Evolutionary conservation across 176 grass and related monocot genomes (phyloP).

Genomic region (Oryza nivara): DNA sequence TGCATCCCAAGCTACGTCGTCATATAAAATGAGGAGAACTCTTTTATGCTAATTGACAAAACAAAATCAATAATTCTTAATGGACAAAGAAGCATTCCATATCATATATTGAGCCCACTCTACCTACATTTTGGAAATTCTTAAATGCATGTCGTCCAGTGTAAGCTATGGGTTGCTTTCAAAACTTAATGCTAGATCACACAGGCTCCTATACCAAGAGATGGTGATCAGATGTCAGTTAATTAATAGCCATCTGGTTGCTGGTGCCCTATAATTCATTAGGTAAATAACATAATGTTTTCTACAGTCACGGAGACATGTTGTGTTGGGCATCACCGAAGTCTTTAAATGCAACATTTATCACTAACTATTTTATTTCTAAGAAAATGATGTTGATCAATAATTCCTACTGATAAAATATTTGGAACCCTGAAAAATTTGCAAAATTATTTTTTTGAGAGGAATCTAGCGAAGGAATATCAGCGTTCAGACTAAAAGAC

Average conservation of each 20-base stretch:
- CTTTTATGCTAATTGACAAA: not conserved
- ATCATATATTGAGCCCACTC: slow-evolving; percentile 15
- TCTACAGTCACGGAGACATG: not conserved
- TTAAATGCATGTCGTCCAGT: slow-evolving; percentile 22
- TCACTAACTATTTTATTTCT: not conserved
- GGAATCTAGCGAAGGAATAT: no score
- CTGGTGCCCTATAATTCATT: not conserved
- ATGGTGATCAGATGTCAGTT: not conserved
- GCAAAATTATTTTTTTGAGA: no score
- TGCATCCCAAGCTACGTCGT: not conserved
- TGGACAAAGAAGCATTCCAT: slow-evolving; percentile 7
- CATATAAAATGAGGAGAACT: not conserved
- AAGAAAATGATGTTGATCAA: no score
- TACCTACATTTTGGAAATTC: not conserved
- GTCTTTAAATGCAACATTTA: no score
- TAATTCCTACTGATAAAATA: no score
- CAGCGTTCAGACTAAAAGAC: no score
- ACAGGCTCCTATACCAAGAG: not conserved
- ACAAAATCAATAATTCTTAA: slow-evolving; percentile 8
- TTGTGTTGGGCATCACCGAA: not conserved
- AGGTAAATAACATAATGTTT: not conserved
- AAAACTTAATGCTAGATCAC: not conserved
- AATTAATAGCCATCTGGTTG: not conserved
- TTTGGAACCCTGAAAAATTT: no score
- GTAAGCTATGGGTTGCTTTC: slow-evolving; percentile 16